Percentiles rank a stretch among this genome's conserved stretches.
Evolutionary conservation across 805 yeast species (phyloP).

Genomic region (Barnettozyma sucrosica): DNA sequence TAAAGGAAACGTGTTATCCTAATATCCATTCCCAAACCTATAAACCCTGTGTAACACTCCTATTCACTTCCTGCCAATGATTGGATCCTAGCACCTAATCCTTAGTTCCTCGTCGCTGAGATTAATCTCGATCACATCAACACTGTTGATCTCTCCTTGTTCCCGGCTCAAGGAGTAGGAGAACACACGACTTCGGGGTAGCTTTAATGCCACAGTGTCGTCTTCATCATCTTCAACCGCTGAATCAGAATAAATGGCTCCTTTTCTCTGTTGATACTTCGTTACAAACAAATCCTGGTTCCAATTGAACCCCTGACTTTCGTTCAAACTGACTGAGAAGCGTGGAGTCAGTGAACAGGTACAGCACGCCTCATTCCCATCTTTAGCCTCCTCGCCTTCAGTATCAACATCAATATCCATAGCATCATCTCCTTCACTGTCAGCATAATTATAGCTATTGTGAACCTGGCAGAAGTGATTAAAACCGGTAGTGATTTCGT

Average conservation of each 20-base stretch:
- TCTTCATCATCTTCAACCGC: slow-evolving; percentile 17
- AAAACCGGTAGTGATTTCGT: slow-evolving; percentile 30
- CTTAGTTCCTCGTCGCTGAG: slow-evolving; percentile 17
- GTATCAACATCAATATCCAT: neutral
- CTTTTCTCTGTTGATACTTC: slow-evolving; percentile 54
- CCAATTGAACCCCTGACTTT: slow-evolving; percentile 71
- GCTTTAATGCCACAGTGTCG: neutral
- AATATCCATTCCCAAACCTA: neutral
- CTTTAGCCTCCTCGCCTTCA: neutral
- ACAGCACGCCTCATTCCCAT: neutral
- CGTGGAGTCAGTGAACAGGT: slow-evolving; percentile 15
- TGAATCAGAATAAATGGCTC: slow-evolving; percentile 31
- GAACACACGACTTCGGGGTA: slow-evolving; percentile 1
- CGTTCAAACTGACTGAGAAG: slow-evolving; percentile 44
- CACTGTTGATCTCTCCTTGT: slow-evolving; percentile 13
- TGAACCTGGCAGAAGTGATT: slow-evolving; percentile 1
- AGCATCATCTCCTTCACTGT: neutral
- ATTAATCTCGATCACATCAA: slow-evolving; percentile 21
- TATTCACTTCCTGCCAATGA: neutral
- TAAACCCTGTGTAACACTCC: neutral
- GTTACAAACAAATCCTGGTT: slow-evolving; percentile 74
- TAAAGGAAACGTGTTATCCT: neutral
- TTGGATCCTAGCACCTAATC: neutral
- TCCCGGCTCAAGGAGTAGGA: slow-evolving; percentile 18
- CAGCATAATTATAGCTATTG: slow-evolving; percentile 1